Evolutionary conservation across 169 alveolate species (phyloP).

Genomic region (Toxoplasma gondii): DNA sequence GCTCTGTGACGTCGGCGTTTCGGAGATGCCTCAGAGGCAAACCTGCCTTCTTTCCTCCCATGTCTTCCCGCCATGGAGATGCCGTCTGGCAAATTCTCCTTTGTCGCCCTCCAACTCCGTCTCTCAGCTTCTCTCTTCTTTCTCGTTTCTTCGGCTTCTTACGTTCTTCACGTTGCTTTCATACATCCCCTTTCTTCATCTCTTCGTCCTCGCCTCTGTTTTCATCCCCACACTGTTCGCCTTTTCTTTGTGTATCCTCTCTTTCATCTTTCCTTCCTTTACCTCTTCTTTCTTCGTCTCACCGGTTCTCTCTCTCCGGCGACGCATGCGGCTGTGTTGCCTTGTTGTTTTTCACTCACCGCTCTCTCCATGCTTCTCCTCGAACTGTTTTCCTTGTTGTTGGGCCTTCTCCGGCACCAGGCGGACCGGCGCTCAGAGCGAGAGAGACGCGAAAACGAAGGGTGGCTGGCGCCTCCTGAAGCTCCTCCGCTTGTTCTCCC

Average conservation of each 20-base stretch:
- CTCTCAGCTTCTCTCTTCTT: neutral
- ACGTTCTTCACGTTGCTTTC: neutral
- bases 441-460: neutral
- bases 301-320: no score
- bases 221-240: no score
- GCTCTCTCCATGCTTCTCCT: neutral
- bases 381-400: neutral
- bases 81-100: no score
- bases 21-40: no score
- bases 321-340: no score
- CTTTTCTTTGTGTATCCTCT: slow-evolving; percentile 10
- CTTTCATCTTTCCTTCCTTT: neutral
- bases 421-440: neutral
- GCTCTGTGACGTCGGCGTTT: no score
- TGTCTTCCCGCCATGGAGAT: no score
- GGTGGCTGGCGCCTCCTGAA: slow-evolving; percentile 11
- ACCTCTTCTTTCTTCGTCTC: no score
- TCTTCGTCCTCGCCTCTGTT: no score
- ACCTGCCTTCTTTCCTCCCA: no score
- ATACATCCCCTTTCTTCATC: neutral
- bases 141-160: neutral
- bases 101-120: no score
- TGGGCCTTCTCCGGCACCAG: neutral
- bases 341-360: no score
- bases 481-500: neutral